Evolutionary conservation across 208 protist genomes (phyloP), one percentile per base, ranked within the genome.

Genomic region (Leishmania lainsoni): DNA sequence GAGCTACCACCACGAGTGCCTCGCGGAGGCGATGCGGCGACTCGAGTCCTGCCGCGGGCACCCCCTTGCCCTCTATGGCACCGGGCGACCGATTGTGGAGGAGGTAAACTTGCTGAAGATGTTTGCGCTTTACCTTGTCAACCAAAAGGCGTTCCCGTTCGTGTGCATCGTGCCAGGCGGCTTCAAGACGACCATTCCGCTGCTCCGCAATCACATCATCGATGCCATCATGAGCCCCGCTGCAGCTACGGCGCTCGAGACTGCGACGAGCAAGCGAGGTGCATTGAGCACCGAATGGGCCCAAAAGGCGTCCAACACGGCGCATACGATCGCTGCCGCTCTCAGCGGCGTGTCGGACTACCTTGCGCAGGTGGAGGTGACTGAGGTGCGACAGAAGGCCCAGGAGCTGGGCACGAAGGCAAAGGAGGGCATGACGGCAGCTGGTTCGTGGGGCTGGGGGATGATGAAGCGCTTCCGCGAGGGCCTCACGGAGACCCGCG

Each of bases 101-200:
- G 96, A 98, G 85, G 59, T 89, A 54, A 98, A 98, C 79, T 81
- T 97, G 81, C 83, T 98, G 22, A 94, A 95, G 79, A 52, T 98
- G 51, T 78, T 98, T 32, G 85, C 90, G 5, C 86, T 98, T 51
- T 92, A 91, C 69, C 83, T 98, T n/a, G 85, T 97, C 79, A 89
- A 92, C 68, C 68, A 77, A 26, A 61, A 84, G 35, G 79, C 85
- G 5, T 95, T 97, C 48, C 91, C 92, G 20, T 96, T 93, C 72
- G 88, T 98, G 22, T 94, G 94, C 82, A 83, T 95, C 63, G 81
- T 89, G 9, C 69, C 80, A 2, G 93, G 91, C 59, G 94, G 95
- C 72, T 97, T 98, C 83, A 87, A 90, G 54, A 81, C 83, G 16
- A 83, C 94, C 61, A 85, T 97, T 49, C 91, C 93, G 48, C 87